Conservation (phyloP, 1,284 basidiomycete species). For the Ganoderma lingzhi region DNA sequence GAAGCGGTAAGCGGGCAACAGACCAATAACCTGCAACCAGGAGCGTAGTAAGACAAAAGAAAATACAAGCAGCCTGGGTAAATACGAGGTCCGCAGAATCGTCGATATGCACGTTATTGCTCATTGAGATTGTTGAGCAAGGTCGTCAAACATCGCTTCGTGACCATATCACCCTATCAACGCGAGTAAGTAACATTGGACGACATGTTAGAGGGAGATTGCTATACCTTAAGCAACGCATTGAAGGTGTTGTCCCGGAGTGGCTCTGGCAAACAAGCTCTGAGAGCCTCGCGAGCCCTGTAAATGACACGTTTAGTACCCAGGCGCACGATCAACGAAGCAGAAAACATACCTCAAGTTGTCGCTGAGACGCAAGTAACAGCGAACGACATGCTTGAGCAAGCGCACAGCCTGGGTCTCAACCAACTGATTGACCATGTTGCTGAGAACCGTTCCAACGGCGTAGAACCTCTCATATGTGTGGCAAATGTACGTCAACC, state of each 20-base stretch:
- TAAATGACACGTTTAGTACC: neutral
- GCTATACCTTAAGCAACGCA: slow-evolving; percentile 81
- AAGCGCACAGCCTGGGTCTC: slow-evolving; percentile 97
- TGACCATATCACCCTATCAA: slow-evolving; percentile 90
- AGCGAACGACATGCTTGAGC: slow-evolving; percentile 98
- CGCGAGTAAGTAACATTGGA: slow-evolving; percentile 8
- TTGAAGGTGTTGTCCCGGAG: slow-evolving; percentile 95
- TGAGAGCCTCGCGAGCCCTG: slow-evolving; percentile 94
- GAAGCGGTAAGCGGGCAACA: neutral
- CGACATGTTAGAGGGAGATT: slow-evolving; percentile 7
- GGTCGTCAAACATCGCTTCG: slow-evolving; percentile 95
- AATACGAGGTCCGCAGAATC: slow-evolving; percentile 27
- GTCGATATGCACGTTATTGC: slow-evolving; percentile 27
- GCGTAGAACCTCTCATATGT: slow-evolving; percentile 99
- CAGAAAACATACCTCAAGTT: slow-evolving; percentile 80
- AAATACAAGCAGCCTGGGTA: slow-evolving; percentile 34
- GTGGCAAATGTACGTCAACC: slow-evolving; percentile 98
- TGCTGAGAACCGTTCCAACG: slow-evolving; percentile 97
- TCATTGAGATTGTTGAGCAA: slow-evolving; percentile 92
- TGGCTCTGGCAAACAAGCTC: slow-evolving; percentile 97
- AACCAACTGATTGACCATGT: slow-evolving; percentile 97
- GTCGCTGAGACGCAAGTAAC: slow-evolving; percentile 96
- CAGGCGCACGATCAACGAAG: neutral
- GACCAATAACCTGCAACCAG: slow-evolving; percentile 18
- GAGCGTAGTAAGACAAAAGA: slow-evolving; percentile 33